These are phyloP conservation scores for Neotropicomus parvogracilis DNA, from an alignment of 1,284 basidiomycete species.

Conservation along the genomic window DNA sequence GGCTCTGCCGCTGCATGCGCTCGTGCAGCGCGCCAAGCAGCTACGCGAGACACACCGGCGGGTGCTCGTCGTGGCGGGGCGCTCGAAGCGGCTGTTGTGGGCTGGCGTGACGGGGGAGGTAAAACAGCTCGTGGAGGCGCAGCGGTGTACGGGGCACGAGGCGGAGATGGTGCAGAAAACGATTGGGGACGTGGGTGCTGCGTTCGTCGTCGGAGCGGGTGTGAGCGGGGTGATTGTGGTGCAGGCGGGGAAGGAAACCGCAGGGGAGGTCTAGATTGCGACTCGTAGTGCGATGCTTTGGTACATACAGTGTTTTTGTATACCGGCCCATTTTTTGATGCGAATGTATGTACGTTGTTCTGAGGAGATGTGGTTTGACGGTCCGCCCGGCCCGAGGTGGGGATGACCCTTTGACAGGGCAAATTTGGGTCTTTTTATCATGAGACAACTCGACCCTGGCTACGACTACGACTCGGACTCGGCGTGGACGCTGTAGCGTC, in stretches of 20 bases:
- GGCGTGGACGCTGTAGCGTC: not conserved
- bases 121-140: conserved; percentile 46
- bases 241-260: conserved; percentile 17
- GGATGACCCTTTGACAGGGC: too few species aligned
- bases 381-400: conserved; percentile 7
- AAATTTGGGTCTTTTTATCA: not conserved
- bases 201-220: conserved; percentile 45
- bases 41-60: conserved; percentile 28
- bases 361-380: not conserved
- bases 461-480: not conserved
- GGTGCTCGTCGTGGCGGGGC: conserved; percentile 65
- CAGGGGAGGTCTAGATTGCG: conserved; percentile 9
- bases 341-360: too few species aligned
- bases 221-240: conserved; percentile 28
- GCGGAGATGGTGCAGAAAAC: conserved; percentile 57
- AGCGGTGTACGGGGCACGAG: conserved; percentile 38
- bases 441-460: not conserved
- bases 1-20: conserved; percentile 51
- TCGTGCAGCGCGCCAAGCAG: conserved; percentile 43
- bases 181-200: conserved; percentile 71
- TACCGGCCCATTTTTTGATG: too few species aligned
- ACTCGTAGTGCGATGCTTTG: too few species aligned
- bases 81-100: conserved; percentile 67
- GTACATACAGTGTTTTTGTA: too few species aligned
- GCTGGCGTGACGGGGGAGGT: conserved; percentile 59